Conservation (phyloP, 345 rosid genomes). For the Brassica cretica region DNA sequence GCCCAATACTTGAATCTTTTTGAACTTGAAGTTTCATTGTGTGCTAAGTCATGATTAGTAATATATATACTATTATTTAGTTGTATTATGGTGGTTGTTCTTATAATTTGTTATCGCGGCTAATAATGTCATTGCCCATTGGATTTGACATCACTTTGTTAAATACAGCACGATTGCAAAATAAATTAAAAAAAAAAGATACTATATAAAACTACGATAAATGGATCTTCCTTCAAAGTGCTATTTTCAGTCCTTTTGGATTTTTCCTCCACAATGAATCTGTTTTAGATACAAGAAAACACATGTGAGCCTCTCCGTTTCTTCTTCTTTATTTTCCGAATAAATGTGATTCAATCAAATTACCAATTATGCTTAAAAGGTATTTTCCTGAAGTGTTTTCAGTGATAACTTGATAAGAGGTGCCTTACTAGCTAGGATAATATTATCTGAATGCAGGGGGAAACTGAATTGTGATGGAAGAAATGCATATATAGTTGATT, state of each 20-base stretch:
- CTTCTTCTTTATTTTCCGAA: conserved; percentile 11
- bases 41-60: conserved; percentile 28
- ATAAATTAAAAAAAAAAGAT: neutral
- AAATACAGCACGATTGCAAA: neutral
- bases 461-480: neutral
- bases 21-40: conserved; percentile 25
- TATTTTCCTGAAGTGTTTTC: conserved; percentile 26
- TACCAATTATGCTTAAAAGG: conserved; percentile 34
- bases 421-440: neutral
- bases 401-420: conserved; percentile 35
- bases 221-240: conserved; percentile 22
- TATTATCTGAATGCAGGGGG: neutral
- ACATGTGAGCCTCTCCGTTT: conserved; percentile 34
- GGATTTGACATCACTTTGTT: conserved; percentile 36
- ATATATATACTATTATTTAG: neutral
- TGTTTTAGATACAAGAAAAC: conserved; percentile 18
- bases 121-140: neutral
- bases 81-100: conserved; percentile 12
- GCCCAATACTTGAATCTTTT: conserved; percentile 30
- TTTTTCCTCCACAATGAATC: conserved; percentile 14
- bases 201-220: conserved; percentile 13
- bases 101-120: neutral
- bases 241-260: neutral
- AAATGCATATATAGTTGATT: neutral
- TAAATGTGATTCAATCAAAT: conserved; percentile 26